A percentile compares a stretch with the other conserved stretches of the same genome.
Evolutionary conservation across 495 filamentous ascomycete genomes (phyloP).

Genomic region (Xylaria nigripes): DNA sequence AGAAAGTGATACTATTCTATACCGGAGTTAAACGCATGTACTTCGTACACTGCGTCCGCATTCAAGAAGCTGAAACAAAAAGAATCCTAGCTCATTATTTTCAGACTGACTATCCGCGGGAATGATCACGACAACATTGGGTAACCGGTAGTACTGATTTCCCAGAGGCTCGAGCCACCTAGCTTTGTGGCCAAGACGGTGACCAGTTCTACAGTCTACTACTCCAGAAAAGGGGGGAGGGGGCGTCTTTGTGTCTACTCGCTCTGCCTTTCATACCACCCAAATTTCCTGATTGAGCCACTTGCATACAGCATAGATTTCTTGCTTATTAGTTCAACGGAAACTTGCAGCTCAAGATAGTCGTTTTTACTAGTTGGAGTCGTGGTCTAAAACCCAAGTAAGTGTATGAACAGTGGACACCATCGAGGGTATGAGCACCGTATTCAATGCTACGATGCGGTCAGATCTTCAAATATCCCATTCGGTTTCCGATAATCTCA

Average conservation of each 20-base stretch:
- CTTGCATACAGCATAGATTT: conserved; percentile 8
- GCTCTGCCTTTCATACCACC: neutral
- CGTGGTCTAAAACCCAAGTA: neutral
- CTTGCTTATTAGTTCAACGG: neutral
- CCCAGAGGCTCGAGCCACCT: neutral
- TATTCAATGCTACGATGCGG: neutral
- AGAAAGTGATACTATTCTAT: neutral
- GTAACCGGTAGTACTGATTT: neutral
- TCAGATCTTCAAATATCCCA: neutral
- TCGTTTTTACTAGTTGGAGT: neutral
- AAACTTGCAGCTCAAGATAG: neutral
- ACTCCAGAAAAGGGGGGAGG: neutral
- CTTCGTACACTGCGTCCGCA: neutral
- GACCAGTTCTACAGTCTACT: neutral
- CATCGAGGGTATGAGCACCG: neutral
- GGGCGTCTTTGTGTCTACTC: neutral
- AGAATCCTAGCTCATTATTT: neutral
- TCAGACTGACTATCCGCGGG: neutral
- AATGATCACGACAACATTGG: neutral
- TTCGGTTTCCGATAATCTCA: conserved; percentile 1
- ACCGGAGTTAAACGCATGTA: neutral
- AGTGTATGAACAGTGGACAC: neutral
- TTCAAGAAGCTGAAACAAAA: neutral
- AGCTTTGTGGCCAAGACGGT: neutral
- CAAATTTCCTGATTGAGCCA: conserved; percentile 8